Evolutionary conservation across 1,284 basidiomycete species (phyloP).

Genomic region (Naganishia sp.): DNA sequence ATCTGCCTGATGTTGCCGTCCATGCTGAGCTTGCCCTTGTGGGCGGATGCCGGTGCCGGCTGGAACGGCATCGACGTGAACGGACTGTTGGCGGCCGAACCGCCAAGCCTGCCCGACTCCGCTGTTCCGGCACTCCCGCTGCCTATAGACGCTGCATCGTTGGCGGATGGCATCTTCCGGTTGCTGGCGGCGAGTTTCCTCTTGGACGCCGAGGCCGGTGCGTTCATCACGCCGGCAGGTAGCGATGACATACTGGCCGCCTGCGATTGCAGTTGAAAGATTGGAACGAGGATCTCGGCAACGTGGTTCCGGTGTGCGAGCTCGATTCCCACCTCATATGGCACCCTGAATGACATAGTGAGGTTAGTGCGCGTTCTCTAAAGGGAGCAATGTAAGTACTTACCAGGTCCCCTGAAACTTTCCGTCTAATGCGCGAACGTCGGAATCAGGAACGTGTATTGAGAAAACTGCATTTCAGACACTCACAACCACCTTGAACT

Average conservation of each 20-base stretch:
- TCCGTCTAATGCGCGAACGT: conserved; percentile 60
- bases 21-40: conserved; percentile 8
- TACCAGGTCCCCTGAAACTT: conserved; percentile 99
- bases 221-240: conserved; percentile 9
- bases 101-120: conserved; percentile 16
- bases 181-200: conserved; percentile 11
- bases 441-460: neutral
- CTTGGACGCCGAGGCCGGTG: conserved; percentile 19
- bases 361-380: neutral
- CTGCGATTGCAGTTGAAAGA: conserved; percentile 72
- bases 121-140: conserved; percentile 18
- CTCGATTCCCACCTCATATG: conserved; percentile 57
- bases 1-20: conserved; percentile 1
- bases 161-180: neutral
- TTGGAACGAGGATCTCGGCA: conserved; percentile 73
- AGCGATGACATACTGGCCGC: conserved; percentile 25
- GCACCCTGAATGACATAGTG: conserved; percentile 66
- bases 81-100: conserved; percentile 7
- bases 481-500: conserved; percentile 86
- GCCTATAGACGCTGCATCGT: neutral
- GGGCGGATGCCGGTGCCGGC: neutral
- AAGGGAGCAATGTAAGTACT: conserved; percentile 35
- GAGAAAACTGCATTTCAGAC: no score
- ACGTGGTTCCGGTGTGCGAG: conserved; percentile 89
- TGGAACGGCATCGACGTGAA: conserved; percentile 25